A percentile compares a stretch with the other conserved stretches of the same genome.
phyloP scores from a whole-genome alignment of 2,329 filamentous ascomycete species.

The Bipolaris sorokiniana region DNA sequence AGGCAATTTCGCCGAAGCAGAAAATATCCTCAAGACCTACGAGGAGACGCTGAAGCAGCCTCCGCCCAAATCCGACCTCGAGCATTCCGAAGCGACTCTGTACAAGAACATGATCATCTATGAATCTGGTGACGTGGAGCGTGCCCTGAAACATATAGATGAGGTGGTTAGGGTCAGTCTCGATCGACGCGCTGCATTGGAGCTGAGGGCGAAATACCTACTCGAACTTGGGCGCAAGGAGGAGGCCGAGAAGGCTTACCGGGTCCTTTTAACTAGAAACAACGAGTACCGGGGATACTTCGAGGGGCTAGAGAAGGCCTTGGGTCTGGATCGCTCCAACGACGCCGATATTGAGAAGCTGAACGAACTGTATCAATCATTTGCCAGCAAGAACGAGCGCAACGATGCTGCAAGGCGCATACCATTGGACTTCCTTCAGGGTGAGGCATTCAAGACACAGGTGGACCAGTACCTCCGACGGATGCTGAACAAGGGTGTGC shows the following conservation, averaged over 20 bases:
- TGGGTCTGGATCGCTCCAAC: constrained; percentile 69
- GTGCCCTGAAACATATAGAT: constrained; percentile 86
- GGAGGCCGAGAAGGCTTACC: constrained; percentile 83
- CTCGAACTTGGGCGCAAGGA: constrained; percentile 75
- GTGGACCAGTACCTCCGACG: constrained; percentile 79
- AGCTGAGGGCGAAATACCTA: constrained; percentile 84
- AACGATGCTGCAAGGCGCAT: constrained; percentile 85
- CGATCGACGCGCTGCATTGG: constrained; percentile 84
- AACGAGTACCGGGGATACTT: constrained; percentile 88
- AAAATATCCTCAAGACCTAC: constrained; percentile 88
- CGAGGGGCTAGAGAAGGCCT: constrained; percentile 71
- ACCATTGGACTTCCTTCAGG: constrained; percentile 84
- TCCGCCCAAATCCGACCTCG: constrained; percentile 78
- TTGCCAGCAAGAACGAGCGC: constrained; percentile 79
- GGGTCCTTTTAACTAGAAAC: constrained; percentile 82
- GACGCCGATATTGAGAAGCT: constrained; percentile 70
- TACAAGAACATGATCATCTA: constrained; percentile 97
- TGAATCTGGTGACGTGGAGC: constrained; percentile 81
- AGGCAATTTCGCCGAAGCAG: constrained; percentile 84
- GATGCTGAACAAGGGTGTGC: constrained; percentile 91
- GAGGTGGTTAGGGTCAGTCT: constrained; percentile 76
- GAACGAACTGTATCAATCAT: constrained; percentile 79
- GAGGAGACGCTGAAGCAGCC: constrained; percentile 89
- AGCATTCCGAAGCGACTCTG: constrained; percentile 90
- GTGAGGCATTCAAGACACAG: constrained; percentile 78